Base-by-base conservation (phyloP, 2,329 filamentous ascomycete genomes). In the Lachnellula hyalina region DNA sequence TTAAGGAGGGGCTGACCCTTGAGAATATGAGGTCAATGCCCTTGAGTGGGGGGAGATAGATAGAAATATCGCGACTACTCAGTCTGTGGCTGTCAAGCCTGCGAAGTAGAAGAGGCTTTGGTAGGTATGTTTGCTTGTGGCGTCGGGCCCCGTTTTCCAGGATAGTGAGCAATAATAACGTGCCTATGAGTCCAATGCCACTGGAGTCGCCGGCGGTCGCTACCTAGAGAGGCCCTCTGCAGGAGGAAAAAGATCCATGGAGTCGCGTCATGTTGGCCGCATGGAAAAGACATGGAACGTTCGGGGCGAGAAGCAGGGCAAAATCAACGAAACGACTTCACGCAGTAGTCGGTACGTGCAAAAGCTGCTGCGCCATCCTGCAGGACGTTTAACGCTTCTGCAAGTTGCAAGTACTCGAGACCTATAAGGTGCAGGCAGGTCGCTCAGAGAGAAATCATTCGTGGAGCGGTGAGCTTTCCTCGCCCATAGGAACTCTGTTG, bases 361-460 rank as follows among this genome's bases (percentile, higher is more conserved):
- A 47, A 53, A 28, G 49, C 15, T 38, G 51, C 60, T 60, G 57
- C 63, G 57, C 58, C 60, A 54, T 51, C 53, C 54, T 61, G 55
- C 48, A 55, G 57, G 59, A 54, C 38, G 25, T 44, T 54, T 35
- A 47, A 60, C 17, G 55, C 60, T 59, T 44, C 47, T 49, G 55
- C 55, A 53, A 49, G 38, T 46, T 54, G 61, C 61, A 62, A 46
- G 52, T 47, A 48, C 38, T 48, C 28, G 48, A 63, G 60, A 51
- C 65, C 64, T 65, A 65, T 65, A 60, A 63, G 55, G 52, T 48
- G 49, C 47, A 47, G 25, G 55, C 47, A 50, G 51, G 49, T 25
- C 51, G 35, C n/a, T 28, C 32, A 49, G 35, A 15, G 47, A 45
- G 46, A 53, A 47, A 35, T 52, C 58, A 66, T 65, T 66, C 60